Percentiles rank a stretch among this genome's conserved stretches.
Evolutionary conservation across 2,329 filamentous ascomycete species (phyloP).

Genomic region (Clarireedia monteithiana): DNA sequence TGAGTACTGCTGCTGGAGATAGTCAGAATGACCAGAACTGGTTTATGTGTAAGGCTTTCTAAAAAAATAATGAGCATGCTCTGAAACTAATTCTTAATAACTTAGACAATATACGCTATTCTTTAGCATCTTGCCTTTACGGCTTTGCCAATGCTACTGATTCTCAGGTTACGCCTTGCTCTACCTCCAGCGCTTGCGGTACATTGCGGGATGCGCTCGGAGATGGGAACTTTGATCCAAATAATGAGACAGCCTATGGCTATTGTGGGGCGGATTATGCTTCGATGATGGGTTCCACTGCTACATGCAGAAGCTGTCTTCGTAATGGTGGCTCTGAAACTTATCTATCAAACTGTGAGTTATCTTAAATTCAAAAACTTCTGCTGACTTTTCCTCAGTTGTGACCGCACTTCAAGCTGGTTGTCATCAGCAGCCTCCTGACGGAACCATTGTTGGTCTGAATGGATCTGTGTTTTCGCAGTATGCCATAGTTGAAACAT

Average conservation of each 20-base stretch:
- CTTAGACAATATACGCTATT: slow-evolving; percentile 27
- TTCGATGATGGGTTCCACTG: slow-evolving; percentile 11
- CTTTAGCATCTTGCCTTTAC: slow-evolving; percentile 23
- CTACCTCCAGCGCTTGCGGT: slow-evolving; percentile 18
- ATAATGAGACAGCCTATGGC: slow-evolving; percentile 18
- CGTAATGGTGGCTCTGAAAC: slow-evolving; percentile 2
- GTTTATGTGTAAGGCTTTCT: slow-evolving; percentile 24
- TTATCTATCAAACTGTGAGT: slow-evolving; percentile 20
- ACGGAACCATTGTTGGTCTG: slow-evolving; percentile 19
- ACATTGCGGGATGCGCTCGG: slow-evolving; percentile 20
- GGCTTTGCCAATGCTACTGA: slow-evolving; percentile 20
- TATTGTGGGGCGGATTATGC: slow-evolving; percentile 23
- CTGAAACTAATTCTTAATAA: not conserved
- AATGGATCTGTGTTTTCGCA: slow-evolving; percentile 22
- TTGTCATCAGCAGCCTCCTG: slow-evolving; percentile 21
- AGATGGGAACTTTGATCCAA: slow-evolving; percentile 17
- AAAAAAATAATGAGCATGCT: not conserved
- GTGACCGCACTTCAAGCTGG: slow-evolving; percentile 14
- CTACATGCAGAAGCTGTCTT: slow-evolving; percentile 15
- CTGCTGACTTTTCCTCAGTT: not conserved
- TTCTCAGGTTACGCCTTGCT: slow-evolving; percentile 19
- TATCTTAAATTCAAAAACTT: too few relatives aligned
- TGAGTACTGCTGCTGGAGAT: slow-evolving; percentile 19
- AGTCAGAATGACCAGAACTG: slow-evolving; percentile 24
- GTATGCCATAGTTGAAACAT: slow-evolving; percentile 18